Percentiles rank a stretch among this genome's conserved stretches.
phyloP scores from a whole-genome alignment of 306 rosid species.

The Rosa rugosa region DNA sequence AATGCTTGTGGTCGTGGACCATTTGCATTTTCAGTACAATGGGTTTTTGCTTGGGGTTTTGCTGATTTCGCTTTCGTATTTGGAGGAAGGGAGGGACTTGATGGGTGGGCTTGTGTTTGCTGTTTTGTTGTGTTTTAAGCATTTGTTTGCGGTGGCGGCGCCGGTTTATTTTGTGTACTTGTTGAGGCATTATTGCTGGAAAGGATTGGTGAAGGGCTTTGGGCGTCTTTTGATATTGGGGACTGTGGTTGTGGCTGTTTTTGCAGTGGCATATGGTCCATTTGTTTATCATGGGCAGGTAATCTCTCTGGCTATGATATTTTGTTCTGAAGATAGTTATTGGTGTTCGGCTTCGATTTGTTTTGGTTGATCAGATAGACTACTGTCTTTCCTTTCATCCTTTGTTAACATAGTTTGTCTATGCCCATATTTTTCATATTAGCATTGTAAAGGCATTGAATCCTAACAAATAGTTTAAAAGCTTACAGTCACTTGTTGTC shows the following conservation, averaged over 20 bases:
- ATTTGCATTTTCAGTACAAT: slow-evolving; percentile 87
- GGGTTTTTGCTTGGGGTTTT: slow-evolving; percentile 89
- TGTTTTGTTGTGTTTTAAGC: slow-evolving; percentile 74
- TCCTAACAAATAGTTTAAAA: background rate
- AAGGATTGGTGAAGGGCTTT: slow-evolving; percentile 58
- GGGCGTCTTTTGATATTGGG: slow-evolving; percentile 68
- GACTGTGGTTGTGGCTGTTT: slow-evolving; percentile 57
- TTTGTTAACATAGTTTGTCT: background rate
- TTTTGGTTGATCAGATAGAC: background rate
- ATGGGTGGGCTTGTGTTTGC: slow-evolving; percentile 76
- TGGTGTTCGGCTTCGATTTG: background rate
- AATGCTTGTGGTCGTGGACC: slow-evolving; percentile 80
- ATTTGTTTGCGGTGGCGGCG: slow-evolving; percentile 88
- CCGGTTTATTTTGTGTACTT: slow-evolving; percentile 84
- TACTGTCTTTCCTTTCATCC: background rate
- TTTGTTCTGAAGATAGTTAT: background rate
- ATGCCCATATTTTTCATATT: background rate
- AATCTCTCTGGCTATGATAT: slow-evolving; percentile 9
- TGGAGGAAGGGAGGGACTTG: slow-evolving; percentile 90
- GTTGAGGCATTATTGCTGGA: slow-evolving; percentile 85
- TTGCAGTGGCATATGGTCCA: slow-evolving; percentile 78
- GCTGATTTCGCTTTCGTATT: slow-evolving; percentile 73
- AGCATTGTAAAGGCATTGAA: background rate
- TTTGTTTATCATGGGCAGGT: slow-evolving; percentile 88
- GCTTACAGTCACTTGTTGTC: background rate